Evolutionary conservation across 768 basidiomycete species (phyloP).

Genomic region (Rhodotorula diobovata): DNA sequence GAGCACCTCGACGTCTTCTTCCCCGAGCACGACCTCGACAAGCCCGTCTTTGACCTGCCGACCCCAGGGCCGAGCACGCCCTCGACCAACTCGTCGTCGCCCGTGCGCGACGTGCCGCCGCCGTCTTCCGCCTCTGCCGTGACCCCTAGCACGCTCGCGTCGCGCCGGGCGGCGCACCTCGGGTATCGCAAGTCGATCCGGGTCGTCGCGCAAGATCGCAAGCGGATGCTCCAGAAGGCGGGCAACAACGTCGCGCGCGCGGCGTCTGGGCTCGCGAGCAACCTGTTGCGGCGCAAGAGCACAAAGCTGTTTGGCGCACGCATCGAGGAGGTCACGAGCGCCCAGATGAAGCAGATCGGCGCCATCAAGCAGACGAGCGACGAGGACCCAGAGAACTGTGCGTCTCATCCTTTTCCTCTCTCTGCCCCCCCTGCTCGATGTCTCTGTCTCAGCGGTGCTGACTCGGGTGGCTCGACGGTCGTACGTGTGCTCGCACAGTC

Average conservation of each 20-base stretch:
- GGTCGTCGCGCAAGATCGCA: constrained; percentile 82
- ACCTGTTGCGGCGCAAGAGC: constrained; percentile 67
- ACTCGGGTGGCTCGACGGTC: neutral
- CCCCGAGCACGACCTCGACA: constrained; percentile 91
- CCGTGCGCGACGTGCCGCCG: constrained; percentile 15
- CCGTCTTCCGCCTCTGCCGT: constrained; percentile 20
- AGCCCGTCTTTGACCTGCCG: constrained; percentile 81
- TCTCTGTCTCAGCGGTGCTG: no score
- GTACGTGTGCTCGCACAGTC: constrained; percentile 16
- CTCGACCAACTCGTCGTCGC: constrained; percentile 53
- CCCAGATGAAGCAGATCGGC: constrained; percentile 54
- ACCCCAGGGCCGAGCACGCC: constrained; percentile 75
- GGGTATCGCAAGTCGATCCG: constrained; percentile 86
- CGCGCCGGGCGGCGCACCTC: neutral
- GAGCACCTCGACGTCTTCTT: constrained; percentile 91
- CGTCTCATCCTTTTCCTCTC: constrained; percentile 45
- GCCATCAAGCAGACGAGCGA: constrained; percentile 28
- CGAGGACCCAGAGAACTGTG: constrained; percentile 59
- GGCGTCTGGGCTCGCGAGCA: constrained; percentile 25
- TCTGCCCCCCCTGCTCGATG: no score
- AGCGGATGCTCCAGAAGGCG: constrained; percentile 64
- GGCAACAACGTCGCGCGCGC: constrained; percentile 46
- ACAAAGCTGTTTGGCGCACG: constrained; percentile 94
- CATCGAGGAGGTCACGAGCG: constrained; percentile 85
- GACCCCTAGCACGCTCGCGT: constrained; percentile 42